Conservation (phyloP, 2,329 filamentous ascomycete species). For the Dactylellina leptospora region DNA sequence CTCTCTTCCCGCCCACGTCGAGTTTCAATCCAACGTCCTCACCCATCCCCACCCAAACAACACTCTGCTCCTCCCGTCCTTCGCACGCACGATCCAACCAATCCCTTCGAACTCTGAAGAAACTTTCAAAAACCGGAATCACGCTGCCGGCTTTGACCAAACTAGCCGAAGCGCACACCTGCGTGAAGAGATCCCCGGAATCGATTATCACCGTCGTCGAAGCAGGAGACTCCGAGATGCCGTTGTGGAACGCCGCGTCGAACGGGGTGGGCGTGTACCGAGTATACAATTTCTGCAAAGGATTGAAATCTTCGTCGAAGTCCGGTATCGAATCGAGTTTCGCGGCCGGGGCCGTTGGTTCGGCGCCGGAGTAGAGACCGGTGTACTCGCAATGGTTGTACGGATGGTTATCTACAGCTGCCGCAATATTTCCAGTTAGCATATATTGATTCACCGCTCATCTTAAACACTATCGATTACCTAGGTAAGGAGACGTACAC, state of each 20-base stretch:
- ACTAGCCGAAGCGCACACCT: conserved; percentile 31
- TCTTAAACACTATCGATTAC: not conserved
- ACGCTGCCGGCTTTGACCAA: conserved; percentile 22
- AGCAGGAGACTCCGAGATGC: not conserved
- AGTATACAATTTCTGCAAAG: conserved; percentile 27
- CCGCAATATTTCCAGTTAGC: not conserved
- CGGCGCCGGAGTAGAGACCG: conserved; percentile 21
- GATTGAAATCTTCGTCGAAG: conserved; percentile 25
- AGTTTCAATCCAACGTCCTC: conserved; percentile 44
- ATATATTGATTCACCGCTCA: not conserved
- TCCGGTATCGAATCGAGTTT: conserved; percentile 20
- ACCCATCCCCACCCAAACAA: conserved; percentile 44
- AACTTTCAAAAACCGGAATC: conserved; percentile 39
- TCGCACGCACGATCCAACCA: conserved; percentile 34
- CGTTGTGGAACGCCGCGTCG: not conserved
- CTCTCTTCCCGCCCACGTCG: conserved; percentile 16
- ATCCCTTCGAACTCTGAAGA: conserved; percentile 32
- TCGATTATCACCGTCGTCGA: conserved; percentile 35
- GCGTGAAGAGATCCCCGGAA: conserved; percentile 41
- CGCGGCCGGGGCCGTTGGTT: not conserved
- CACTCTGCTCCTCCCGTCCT: not conserved
- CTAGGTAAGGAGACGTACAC: conserved; percentile 2
- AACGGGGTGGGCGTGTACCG: conserved; percentile 26
- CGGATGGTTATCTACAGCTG: conserved; percentile 29
- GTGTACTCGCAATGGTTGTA: conserved; percentile 48